Percentiles rank a stretch among this genome's conserved stretches.
Evolutionary conservation across 1,139 yeast species (phyloP).

Genomic region (Yamadazyma membranifaciens): DNA sequence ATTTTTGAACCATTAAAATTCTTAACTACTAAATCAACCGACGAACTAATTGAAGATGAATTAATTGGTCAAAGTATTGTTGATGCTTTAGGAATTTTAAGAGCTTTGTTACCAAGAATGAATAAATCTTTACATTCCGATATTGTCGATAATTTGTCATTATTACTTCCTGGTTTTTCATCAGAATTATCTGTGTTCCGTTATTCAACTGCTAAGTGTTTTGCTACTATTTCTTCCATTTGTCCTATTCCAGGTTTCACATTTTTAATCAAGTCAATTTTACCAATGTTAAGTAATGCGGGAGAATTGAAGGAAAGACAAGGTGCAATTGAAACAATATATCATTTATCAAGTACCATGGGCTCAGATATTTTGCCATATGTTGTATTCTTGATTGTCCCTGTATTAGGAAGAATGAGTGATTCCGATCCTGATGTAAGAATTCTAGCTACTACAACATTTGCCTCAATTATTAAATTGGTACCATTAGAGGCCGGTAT

Average conservation of each 20-base stretch:
- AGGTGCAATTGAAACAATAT: conserved; percentile 91
- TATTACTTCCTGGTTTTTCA: conserved; percentile 60
- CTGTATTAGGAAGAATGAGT: conserved; percentile 97
- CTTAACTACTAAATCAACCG: conserved; percentile 22
- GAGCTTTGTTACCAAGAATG: conserved; percentile 71
- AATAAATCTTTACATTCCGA: conserved; percentile 47
- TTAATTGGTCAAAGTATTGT: conserved; percentile 75
- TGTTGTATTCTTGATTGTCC: conserved; percentile 92
- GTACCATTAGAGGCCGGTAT: conserved; percentile 98
- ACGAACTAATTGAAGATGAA: conserved; percentile 41
- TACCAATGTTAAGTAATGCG: conserved; percentile 82
- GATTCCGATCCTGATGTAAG: conserved; percentile 91
- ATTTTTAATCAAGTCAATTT: conserved; percentile 68
- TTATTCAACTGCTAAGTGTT: conserved; percentile 86
- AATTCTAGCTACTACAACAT: conserved; percentile 87
- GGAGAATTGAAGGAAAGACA: conserved; percentile 77
- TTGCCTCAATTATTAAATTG: conserved; percentile 91
- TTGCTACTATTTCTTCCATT: conserved; percentile 78
- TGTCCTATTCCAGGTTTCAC: conserved; percentile 76
- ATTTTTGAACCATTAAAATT: conserved; percentile 64
- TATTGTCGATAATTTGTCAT: conserved; percentile 46
- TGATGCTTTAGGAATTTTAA: conserved; percentile 80
- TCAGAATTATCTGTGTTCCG: conserved; percentile 79
- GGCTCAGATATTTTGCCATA: conserved; percentile 89
- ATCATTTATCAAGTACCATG: conserved; percentile 83